Evolutionary conservation across 202 grass and related monocot species (phyloP), one percentile per base, ranked within the genome.

Genomic region (Saccharum hybrid): DNA sequence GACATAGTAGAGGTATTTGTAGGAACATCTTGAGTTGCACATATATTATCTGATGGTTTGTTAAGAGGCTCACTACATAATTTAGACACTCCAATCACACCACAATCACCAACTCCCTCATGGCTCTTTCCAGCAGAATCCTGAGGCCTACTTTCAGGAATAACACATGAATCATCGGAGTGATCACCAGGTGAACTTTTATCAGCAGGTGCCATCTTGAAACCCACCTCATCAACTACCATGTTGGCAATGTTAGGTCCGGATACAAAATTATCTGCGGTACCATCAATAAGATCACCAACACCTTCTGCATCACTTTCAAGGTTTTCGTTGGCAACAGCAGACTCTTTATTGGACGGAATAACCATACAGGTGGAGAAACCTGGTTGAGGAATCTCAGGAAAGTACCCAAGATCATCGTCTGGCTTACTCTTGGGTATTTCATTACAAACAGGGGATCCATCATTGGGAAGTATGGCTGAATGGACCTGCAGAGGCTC

Each of bases 101-200:
- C 64, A 84, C n/a, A 51, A 51, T 75, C 52, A 60, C 19, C 72
- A 38, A 75, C 30, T 63, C 67, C 69, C 82, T 48, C 73, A 23
- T 71, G 59, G 74, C 67, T 81, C 67, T 77, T 85, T 75, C 63
- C 63, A 48, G 61, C 72, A 76, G 52, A 66, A 81, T 83, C 45
- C 64, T 83, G 82, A 78, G 40, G 49, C 41, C 28, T 83, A 71
- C 39, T 86, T 90, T 88, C 78, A 78, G 71, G 78, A 81, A 76
- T 60, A 80, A 79, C 73, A 80, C 48, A 61, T 9, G 64, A 60
- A 26, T 81, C 49, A 72, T 26, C 48, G 11, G 46, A 23, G 28
- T 31, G 60, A 72, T 84, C 65, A 87, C 22, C 76, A 72, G 43
- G 71, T 66, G 59, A 87, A 48, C 41, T 77, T 76, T 77, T 46